Evolutionary conservation across 2,329 filamentous ascomycete species (phyloP).

Genomic region (Sphaerulina vaccinii): DNA sequence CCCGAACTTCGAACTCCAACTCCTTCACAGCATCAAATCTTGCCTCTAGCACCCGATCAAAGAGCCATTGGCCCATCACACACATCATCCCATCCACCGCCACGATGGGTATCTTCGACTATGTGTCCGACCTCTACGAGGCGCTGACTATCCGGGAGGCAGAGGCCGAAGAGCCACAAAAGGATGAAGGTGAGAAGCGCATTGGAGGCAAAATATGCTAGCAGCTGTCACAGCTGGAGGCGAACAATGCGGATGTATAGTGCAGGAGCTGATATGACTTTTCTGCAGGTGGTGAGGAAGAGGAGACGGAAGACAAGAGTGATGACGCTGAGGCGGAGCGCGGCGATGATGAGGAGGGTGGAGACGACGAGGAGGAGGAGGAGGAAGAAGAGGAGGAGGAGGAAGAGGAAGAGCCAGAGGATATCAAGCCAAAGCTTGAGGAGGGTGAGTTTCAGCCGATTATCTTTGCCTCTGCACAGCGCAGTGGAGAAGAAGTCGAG

Average conservation of each 20-base stretch:
- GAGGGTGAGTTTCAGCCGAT: slow-evolving; percentile 67
- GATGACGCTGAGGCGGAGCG: slow-evolving; percentile 43
- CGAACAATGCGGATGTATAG: slow-evolving; percentile 3
- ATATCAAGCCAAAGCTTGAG: slow-evolving; percentile 84
- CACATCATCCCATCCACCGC: slow-evolving; percentile 25
- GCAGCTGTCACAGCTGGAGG: slow-evolving; percentile 8
- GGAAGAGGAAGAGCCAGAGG: slow-evolving; percentile 76
- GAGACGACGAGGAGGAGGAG: slow-evolving; percentile 63
- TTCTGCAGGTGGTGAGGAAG: slow-evolving; percentile 32
- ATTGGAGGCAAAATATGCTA: slow-evolving; percentile 9
- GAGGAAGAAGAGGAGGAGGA: slow-evolving; percentile 79
- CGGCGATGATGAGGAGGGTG: slow-evolving; percentile 54
- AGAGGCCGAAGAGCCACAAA: slow-evolving; percentile 59
- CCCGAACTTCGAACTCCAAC: too few species aligned
- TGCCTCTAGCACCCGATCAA: slow-evolving; percentile 14
- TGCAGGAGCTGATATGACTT: not conserved
- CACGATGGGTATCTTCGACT: slow-evolving; percentile 63
- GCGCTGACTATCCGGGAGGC: slow-evolving; percentile 62
- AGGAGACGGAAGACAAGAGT: slow-evolving; percentile 41
- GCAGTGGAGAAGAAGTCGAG: not conserved
- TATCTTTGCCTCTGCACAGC: not conserved
- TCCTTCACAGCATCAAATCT: slow-evolving; percentile 2
- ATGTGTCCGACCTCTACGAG: slow-evolving; percentile 64
- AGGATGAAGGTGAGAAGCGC: slow-evolving; percentile 40
- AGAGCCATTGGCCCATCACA: slow-evolving; percentile 26